Evolutionary conservation across 176 grass and related monocot species (phyloP), one percentile per base, ranked within the genome.

Genomic region (Aegilops longissima): DNA sequence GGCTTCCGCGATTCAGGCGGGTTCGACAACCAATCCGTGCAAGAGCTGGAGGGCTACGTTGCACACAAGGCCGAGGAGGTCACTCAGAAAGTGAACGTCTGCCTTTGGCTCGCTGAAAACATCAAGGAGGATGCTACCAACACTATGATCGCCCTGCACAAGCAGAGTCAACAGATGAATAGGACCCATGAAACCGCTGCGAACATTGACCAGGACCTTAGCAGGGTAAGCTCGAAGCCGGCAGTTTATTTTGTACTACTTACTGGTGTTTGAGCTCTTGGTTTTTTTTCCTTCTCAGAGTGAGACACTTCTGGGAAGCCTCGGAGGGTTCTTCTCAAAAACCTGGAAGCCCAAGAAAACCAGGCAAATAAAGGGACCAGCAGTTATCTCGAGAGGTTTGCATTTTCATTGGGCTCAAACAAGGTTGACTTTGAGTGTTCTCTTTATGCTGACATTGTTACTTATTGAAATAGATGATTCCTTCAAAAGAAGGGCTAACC

Each of bases 271-370:
- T 76, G 74, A 86, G 38, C 42, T 68, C 33, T 13, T 81, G 14
- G 14, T 49, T 56, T 56, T 66, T 49, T 56, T 56, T 66, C 31
- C 40, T 75, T 62, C 8, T n/a, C 40, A 82, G 86, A 76, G 86
- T 18, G 79, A 87, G 35, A 87, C 61, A 74, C 79, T 82, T 82
- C 30, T 82, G n/a, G 69, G 87, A 59, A 89, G 82, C 64, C 82
- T 80, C 75, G 76, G 82, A 70, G 87, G 87, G 8, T 49, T 89
- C 47, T 89, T 89, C 68, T 81, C 88, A 38, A 89, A 81, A 71
- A 65, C 75, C 27, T 89, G 82, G 82, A 89, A 85, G 82, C 82
- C 82, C 58, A 89, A 89, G 67, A 89, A 81, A 89, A 85, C 20
- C 59, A 83, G 82, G 34, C 39, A 85, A 45, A 89, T 85, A 81